Evolutionary conservation across 257 asterid genomes (phyloP).

Genomic region (Haberlea rhodopensis): DNA sequence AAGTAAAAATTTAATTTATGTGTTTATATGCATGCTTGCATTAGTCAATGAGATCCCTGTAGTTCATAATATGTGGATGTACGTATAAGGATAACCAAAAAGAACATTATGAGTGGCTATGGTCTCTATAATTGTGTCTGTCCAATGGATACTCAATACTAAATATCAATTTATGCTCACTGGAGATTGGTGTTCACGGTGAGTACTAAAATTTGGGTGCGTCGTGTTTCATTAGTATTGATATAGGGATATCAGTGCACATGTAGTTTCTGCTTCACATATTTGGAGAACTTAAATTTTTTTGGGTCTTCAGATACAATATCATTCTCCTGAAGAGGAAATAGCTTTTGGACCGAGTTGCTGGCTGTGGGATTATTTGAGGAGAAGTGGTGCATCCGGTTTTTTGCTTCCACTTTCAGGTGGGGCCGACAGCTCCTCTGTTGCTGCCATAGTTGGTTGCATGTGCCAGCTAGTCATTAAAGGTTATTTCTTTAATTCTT

Average conservation of each 20-base stretch:
- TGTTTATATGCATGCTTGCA: too few relatives aligned
- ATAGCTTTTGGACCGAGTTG: conserved; percentile 94
- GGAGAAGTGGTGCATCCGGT: conserved; percentile 97
- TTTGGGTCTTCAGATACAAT: conserved; percentile 55
- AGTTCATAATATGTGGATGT: too few relatives aligned
- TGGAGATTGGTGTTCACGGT: neutral
- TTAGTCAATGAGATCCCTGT: too few relatives aligned
- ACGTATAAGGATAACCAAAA: neutral
- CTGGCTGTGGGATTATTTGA: conserved; percentile 97
- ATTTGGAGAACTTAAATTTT: conserved; percentile 9
- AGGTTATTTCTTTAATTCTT: conserved; percentile 43
- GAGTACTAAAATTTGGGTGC: neutral
- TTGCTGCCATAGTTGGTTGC: conserved; percentile 96
- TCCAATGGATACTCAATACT: neutral
- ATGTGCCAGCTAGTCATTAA: conserved; percentile 93
- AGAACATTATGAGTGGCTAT: neutral
- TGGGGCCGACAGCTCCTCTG: conserved; percentile 95
- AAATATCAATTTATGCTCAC: neutral
- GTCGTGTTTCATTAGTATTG: neutral
- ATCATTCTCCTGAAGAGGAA: conserved; percentile 94
- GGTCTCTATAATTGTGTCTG: neutral
- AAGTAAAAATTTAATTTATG: too few relatives aligned
- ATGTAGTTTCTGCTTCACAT: conserved; percentile 8
- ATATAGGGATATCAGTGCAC: neutral
- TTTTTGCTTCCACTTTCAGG: conserved; percentile 98